These are phyloP conservation scores for Zasmidium citrigriseum DNA, from an alignment of 2,329 filamentous ascomycete genomes.

Conservation along the genomic window DNA sequence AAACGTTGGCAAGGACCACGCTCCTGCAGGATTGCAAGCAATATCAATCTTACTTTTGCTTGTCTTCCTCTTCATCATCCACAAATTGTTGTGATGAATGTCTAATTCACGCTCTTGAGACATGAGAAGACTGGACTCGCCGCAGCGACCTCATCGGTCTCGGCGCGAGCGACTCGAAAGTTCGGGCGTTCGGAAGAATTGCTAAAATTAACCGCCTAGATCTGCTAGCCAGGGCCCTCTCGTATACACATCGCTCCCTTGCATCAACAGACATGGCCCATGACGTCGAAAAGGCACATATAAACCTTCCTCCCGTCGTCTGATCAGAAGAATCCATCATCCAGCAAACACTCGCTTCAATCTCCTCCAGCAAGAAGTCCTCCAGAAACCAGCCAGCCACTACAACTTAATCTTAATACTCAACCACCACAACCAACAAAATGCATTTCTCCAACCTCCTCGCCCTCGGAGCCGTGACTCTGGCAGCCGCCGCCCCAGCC, in stretches of 20 bases:
- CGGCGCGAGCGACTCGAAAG: not conserved
- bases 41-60: not conserved
- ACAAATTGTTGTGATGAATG: not conserved
- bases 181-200: not conserved
- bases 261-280: not conserved
- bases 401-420: not conserved
- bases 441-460: slow-evolving; percentile 24
- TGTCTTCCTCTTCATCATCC: not conserved
- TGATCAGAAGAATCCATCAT: not conserved
- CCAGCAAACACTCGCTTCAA: not conserved
- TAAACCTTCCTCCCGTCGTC: not conserved
- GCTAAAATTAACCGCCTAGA: not conserved
- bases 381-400: not conserved
- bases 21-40: not conserved
- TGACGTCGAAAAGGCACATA: not conserved
- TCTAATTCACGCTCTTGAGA: no score
- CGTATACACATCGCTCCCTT: not conserved
- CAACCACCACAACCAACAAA: slow-evolving; percentile 12
- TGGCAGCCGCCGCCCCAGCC: slow-evolving; percentile 21
- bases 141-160: not conserved
- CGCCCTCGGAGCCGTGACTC: slow-evolving; percentile 19
- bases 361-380: not conserved
- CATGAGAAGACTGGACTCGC: not conserved
- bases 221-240: not conserved
- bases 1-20: not conserved